Base-by-base conservation (phyloP, 2,329 filamentous ascomycete species). In the Fusarium scirpi region DNA sequence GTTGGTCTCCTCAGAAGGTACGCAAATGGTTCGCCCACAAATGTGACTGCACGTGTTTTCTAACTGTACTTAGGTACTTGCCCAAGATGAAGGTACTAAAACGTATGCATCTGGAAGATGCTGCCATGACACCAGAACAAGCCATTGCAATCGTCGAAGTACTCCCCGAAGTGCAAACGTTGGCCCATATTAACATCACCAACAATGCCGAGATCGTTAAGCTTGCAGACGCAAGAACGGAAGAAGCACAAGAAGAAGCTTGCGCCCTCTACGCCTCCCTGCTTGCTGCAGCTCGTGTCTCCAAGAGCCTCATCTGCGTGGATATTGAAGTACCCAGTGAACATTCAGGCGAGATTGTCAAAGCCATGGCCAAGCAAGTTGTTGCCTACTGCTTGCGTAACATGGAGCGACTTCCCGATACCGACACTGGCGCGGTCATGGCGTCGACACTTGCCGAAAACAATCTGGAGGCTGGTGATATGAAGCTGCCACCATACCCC, bases 331-430 rank as follows among this genome's bases (percentile, higher is more conserved):
- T 97, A 4, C 96, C 95, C 1, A 90, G 87, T 32, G 85, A 90
- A 24, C 90, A 93, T 59, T 92, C 92, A n/a, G 93, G 92, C 58
- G 96, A 98, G 78, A 89, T 98, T 25, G 92, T 98, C 74, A 97
- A 94, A 80, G 94, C 94, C 5, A 86, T 98, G 73, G 94, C 94
- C 1, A 97, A 95, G 76, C 94, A 97, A 79, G 92, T 97, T n/a
- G 91, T 98, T 45, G 95, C 94, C 1, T 98, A 98, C 79, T 97
- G 93, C 68, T 85, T 99, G 67, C 90, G 92, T 61, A 99, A 99
- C 75, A 91, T 99, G 84, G 94, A 97, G 78, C 88, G 87, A 12
- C 87, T 92, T 18, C 90, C 93, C 13, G 89, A 94, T 62, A 85
- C 87, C 12, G 90, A 91, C 59, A 86, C 89, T 62, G 82, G 82